These are phyloP conservation scores for Lycium barbarum DNA, from an alignment of 257 asterid species.

Conservation along the genomic window DNA sequence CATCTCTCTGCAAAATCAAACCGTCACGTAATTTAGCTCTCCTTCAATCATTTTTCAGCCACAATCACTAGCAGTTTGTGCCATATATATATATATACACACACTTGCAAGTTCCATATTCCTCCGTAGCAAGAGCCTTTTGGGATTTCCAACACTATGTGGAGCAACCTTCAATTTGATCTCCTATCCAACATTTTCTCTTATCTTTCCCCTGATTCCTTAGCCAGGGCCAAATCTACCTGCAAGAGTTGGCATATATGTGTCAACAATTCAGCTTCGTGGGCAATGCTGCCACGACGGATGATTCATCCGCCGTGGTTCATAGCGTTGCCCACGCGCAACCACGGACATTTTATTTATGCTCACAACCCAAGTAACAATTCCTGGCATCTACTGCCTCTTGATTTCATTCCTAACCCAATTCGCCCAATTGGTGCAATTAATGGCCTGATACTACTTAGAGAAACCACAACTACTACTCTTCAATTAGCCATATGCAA, in stretches of 20 bases:
- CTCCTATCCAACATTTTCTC: conserved; percentile 67
- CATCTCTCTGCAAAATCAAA: conserved; percentile 44
- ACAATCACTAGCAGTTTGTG: conserved; percentile 24
- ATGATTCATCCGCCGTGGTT: conserved; percentile 68
- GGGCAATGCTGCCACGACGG: conserved; percentile 12
- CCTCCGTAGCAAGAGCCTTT: not conserved
- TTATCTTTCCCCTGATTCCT: conserved; percentile 72
- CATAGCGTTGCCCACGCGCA: conserved; percentile 61
- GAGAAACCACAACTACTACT: conserved; percentile 38
- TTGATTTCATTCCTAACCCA: conserved; percentile 43
- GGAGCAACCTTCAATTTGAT: conserved; percentile 75
- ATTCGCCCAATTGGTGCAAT: conserved; percentile 59
- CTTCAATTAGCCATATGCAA: conserved; percentile 69
- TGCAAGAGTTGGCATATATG: conserved; percentile 68
- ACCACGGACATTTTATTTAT: conserved; percentile 49
- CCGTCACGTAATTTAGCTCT: not conserved
- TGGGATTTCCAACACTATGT: conserved; percentile 45
- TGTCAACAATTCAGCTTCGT: conserved; percentile 34
- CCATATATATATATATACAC: not conserved
- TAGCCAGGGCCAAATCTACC: conserved; percentile 63
- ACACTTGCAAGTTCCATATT: not conserved
- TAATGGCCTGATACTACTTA: conserved; percentile 53
- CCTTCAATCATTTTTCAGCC: conserved; percentile 26
- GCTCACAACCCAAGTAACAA: conserved; percentile 54
- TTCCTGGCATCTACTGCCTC: conserved; percentile 54